phyloP scores from a whole-genome alignment of 352 stramenopile species.

The Globisporangium solare region DNA sequence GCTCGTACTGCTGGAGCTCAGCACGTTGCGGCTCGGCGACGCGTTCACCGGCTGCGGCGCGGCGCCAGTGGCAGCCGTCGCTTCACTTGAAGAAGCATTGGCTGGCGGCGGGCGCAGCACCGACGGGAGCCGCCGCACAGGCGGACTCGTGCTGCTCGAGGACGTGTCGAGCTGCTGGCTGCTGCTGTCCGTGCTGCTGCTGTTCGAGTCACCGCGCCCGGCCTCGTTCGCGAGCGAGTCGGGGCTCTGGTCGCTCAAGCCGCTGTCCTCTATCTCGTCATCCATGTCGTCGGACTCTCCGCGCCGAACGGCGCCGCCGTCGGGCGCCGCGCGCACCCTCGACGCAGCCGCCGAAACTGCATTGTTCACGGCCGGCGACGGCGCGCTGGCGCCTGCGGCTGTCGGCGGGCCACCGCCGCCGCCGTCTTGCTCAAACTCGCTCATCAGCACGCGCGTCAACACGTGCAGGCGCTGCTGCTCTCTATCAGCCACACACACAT shows the following conservation, averaged over 20 bases:
- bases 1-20: slow-evolving; percentile 3
- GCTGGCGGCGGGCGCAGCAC: slow-evolving; percentile 24
- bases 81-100: no score
- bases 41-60: no score
- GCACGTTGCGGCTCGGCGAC: no score
- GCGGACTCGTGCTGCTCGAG: slow-evolving; percentile 17
- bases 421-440: slow-evolving; percentile 18
- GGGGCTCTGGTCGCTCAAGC: neutral
- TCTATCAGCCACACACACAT: neutral
- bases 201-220: slow-evolving; percentile 5
- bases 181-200: neutral
- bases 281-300: no score
- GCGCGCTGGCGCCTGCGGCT: slow-evolving; percentile 6
- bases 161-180: slow-evolving; percentile 12
- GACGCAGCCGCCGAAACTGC: neutral
- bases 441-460: slow-evolving; percentile 15
- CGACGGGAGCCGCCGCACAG: slow-evolving; percentile 31
- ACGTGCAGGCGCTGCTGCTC: neutral
- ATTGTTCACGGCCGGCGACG: neutral
- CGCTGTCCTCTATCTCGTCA: no score
- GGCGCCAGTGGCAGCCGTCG: no score
- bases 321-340: no score
- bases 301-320: no score
- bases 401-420: no score
- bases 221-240: slow-evolving; percentile 8